These are phyloP conservation scores for Galium porrigens DNA, from an alignment of 305 asterid species.

Conservation along the genomic window DNA sequence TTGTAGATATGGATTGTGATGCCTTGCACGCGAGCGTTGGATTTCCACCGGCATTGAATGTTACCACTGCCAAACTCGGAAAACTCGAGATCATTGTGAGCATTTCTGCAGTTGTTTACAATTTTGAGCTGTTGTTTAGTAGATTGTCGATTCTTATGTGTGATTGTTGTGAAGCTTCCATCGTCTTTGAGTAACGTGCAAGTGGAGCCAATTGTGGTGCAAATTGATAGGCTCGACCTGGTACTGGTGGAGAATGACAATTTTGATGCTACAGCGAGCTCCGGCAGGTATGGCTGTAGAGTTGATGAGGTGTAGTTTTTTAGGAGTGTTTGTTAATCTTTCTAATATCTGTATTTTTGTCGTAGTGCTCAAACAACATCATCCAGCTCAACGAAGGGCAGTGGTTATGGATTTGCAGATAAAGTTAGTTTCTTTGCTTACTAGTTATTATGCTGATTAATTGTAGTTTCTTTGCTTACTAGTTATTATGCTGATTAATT, in stretches of 20 bases:
- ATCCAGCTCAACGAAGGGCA: constrained; percentile 42
- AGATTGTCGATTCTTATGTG: not conserved
- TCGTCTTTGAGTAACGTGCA: constrained; percentile 73
- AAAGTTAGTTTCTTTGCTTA: constrained; percentile 45
- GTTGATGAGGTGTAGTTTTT: constrained; percentile 19
- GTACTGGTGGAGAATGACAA: constrained; percentile 91
- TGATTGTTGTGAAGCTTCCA: constrained; percentile 51
- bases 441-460: not conserved
- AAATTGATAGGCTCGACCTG: constrained; percentile 75
- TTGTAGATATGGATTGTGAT: constrained; percentile 77
- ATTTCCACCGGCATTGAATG: constrained; percentile 83
- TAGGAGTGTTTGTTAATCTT: constrained; percentile 11
- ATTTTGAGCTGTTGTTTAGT: constrained; percentile 4
- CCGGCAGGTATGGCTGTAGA: constrained; percentile 42
- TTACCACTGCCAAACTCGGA: constrained; percentile 75
- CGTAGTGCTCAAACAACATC: constrained; percentile 49
- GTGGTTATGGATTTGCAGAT: constrained; percentile 90
- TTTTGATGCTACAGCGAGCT: constrained; percentile 35
- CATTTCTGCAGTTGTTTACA: constrained; percentile 10
- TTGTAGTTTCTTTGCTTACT: too few species aligned
- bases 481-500: constrained; percentile 2
- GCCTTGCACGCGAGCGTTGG: constrained; percentile 97
- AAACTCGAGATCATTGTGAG: constrained; percentile 87
- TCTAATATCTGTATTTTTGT: constrained; percentile 10
- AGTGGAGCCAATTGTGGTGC: constrained; percentile 81